Percentiles rank a stretch among this genome's conserved stretches.
Evolutionary conservation across 331 rosid genomes (phyloP).

Genomic region (Prunus yedoensis): DNA sequence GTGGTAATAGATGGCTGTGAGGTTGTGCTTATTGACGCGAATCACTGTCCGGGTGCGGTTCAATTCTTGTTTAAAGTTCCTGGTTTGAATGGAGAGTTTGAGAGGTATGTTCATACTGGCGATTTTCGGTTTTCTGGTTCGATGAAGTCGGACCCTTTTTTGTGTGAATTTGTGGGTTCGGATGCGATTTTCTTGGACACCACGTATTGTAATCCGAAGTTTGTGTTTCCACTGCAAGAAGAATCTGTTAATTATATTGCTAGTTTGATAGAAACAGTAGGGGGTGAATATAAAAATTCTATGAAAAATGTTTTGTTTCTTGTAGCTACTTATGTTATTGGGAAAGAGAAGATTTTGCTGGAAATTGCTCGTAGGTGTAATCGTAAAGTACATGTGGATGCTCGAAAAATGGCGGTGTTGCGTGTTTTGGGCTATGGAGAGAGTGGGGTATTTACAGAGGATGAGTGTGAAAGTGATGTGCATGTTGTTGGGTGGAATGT

Average conservation of each 20-base stretch:
- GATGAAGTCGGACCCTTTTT: constrained; percentile 44
- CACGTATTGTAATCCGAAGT: constrained; percentile 83
- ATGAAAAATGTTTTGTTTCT: constrained; percentile 58
- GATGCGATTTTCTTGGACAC: constrained; percentile 82
- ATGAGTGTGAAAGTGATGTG: constrained; percentile 61
- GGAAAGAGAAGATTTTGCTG: constrained; percentile 84
- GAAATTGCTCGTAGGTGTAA: constrained; percentile 64
- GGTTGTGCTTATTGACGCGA: constrained; percentile 65
- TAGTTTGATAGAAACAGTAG: constrained; percentile 39
- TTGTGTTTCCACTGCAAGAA: constrained; percentile 65
- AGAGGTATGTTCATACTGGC: constrained; percentile 84
- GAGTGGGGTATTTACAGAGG: constrained; percentile 62
- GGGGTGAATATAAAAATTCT: constrained; percentile 32
- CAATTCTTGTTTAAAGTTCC: constrained; percentile 70
- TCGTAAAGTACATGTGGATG: constrained; percentile 68
- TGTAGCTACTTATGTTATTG: constrained; percentile 86
- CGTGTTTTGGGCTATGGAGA: constrained; percentile 64
- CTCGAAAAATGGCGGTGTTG: constrained; percentile 71
- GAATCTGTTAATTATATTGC: constrained; percentile 66
- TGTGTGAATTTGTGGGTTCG: constrained; percentile 50
- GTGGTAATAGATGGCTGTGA: constrained; percentile 52
- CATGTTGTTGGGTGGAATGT: constrained; percentile 97
- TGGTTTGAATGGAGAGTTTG: constrained; percentile 14
- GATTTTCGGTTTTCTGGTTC: constrained; percentile 66
- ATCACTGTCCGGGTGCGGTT: constrained; percentile 91